Evolutionary conservation across 139 green algal species (phyloP), one percentile per base, ranked within the genome.

Genomic region (Haematococcus sp.): DNA sequence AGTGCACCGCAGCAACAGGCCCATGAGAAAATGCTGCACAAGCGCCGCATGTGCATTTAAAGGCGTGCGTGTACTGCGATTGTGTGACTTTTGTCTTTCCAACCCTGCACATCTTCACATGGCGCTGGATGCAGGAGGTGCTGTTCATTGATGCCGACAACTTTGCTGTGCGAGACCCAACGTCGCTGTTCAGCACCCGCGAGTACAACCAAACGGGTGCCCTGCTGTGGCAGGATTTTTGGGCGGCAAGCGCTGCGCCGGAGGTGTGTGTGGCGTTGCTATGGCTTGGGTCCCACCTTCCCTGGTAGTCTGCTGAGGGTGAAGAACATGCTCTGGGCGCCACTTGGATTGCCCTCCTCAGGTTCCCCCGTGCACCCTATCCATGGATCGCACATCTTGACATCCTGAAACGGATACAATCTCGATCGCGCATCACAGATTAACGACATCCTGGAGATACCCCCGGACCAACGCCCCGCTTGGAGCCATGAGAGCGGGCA

Each of bases 71-170:
- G 17, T 23, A 23, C 15, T 55, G 17, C 46, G 46, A 17, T 55
- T 55, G 46, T 55, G 46, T 55, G 46, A 55, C 46, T 23, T 23
- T n/a, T n/a, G n/a, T n/a, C n/a, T n/a, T n/a, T n/a, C n/a, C n/a
- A n/a, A n/a, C n/a, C 63, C 33, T 63, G 54, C 7, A 51, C 32
- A 13, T 43, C 27, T 15, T 33, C 17, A 51, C n/a, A 51, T 51
- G n/a, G 28, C 43, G 16, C 25, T 75, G 59, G 20, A 70, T 31
- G 52, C 34, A 63, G 54, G 67, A 88, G 78, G 79, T 93, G 20
- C 63, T 93, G 7, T 89, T 90, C 54, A 63, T 93, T 31, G 88
- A 93, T 63, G 74, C 85, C 2, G 88, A 93, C 75, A 91, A 88
- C 70, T 65, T 88, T 3, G 59, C 83, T 0, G n/a, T 89, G 11